Evolutionary conservation across 345 rosid genomes (phyloP), one percentile per base, ranked within the genome.

Genomic region (Gossypium sturtianum): DNA sequence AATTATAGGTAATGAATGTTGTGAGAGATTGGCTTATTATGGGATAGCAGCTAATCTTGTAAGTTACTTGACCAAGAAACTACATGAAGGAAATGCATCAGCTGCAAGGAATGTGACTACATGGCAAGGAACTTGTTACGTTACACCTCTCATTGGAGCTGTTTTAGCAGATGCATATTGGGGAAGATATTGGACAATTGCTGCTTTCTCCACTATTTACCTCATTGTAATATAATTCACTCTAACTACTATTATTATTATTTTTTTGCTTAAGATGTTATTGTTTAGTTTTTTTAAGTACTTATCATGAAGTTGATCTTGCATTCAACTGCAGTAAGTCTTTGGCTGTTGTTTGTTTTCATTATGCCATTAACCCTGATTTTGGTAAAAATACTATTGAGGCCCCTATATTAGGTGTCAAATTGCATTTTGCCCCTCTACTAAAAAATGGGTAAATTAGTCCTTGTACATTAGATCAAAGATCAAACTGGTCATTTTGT

Each of bases 181-280:
- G 96, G 99, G 99, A 78, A 79, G 98, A 90, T 95, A 95, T 89
- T 89, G 97, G 99, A 93, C 99, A 0, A 94, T 94, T 10, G 98
- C 96, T 79, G 75, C 82, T 62, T 95, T 95, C 87, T 95, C 98
- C 47, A 84, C 88, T 3, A 86, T 91, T 65, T 93, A 94, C 78
- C 88, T 95, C 81, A 80, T 90, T 73, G 99, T 93, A 85, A 72
- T 23, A 77, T 66, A 45, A 27, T 69, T 61, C 2, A 2, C 62
- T 34, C 15, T 54, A 74, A 66, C 72, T 27, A 1, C 38, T 74
- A 2, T 4, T 48, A 4, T 56, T 27, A 3, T 3, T 20, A n/a
- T 54, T 53, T 73, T 23, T 12, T 12, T 6, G 17, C 16, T 27
- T 9, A 27, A 12, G 4, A 49, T 49, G 58, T 69, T 51, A n/a